phyloP scores from a whole-genome alignment of 1,284 basidiomycete genomes.

The Flammula alnicola region DNA sequence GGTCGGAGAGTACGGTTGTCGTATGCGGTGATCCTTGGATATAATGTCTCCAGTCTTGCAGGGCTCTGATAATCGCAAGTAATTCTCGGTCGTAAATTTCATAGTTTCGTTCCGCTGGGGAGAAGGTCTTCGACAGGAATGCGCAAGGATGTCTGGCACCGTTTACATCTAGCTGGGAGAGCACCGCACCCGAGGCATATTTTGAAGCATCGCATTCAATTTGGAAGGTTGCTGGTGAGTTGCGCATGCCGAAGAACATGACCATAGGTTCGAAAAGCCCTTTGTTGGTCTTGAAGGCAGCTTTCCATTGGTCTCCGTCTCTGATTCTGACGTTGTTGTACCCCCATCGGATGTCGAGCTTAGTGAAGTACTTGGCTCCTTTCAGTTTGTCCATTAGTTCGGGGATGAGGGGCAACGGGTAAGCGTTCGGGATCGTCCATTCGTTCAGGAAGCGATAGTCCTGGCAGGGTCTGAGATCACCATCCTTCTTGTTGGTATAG shows the following conservation, averaged over 20 bases:
- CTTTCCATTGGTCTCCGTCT: constrained; percentile 25
- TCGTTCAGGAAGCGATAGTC: constrained; percentile 17
- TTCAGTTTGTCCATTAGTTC: constrained; percentile 35
- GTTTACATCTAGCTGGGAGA: constrained; percentile 27
- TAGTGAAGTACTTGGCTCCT: constrained; percentile 29
- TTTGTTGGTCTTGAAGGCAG: constrained; percentile 14
- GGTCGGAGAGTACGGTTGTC: constrained; percentile 42
- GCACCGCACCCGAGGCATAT: constrained; percentile 33
- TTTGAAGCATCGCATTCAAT: constrained; percentile 35
- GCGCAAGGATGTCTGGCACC: constrained; percentile 33
- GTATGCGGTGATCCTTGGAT: constrained; percentile 32
- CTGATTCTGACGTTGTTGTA: constrained; percentile 28
- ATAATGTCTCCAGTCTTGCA: constrained; percentile 46
- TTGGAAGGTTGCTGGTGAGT: constrained; percentile 33
- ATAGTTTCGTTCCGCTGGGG: constrained; percentile 44
- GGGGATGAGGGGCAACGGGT: constrained; percentile 40
- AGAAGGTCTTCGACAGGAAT: constrained; percentile 34
- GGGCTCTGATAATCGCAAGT: constrained; percentile 41
- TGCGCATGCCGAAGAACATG: constrained; percentile 39
- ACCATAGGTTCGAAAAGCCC: constrained; percentile 31
- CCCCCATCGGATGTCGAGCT: constrained; percentile 24
- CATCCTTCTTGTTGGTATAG: constrained; percentile 32
- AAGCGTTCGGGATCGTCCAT: constrained; percentile 16
- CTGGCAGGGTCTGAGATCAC: constrained; percentile 8
- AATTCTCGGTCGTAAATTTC: constrained; percentile 53